Evolutionary conservation across 31 red algal species (phyloP), one percentile per base, ranked within the genome.

Genomic region (Porphyra umbilicalis): DNA sequence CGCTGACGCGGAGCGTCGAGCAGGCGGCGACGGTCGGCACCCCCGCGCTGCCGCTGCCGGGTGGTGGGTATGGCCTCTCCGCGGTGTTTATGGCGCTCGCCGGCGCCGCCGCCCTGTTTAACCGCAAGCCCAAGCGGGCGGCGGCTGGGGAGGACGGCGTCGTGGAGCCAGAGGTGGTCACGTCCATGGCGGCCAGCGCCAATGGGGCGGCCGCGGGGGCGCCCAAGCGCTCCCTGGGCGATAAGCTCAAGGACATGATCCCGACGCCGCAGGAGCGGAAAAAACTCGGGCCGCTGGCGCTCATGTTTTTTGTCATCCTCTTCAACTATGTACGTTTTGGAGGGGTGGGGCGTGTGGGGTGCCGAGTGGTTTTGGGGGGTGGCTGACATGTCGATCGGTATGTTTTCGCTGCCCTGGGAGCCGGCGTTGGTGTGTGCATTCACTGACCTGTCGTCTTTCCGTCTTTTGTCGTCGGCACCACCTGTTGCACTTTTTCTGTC

Each of bases 271-370:
- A 90, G 76, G 97, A 99, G 78, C 79, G 86, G 42, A 95, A 93
- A 68, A 99, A 99, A 85, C 84, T 99, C 38, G 76, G 96, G 31
- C 97, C 97, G 35, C 85, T 99, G 29, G 93, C 87, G 1, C 75
- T 99, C 33, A 99, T 99, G 90, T 95, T 99, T 83, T 99, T 99
- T 75, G 79, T 93, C 75, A 99, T 99, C 82, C 84, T 95, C 36
- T 99, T 99, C 91, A 99, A 99, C 82, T 99, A 99, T 78, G 57
- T 71, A 71, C 57, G 57, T 71, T n/a, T 71, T 71, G 18, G 57
- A n/a, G 20, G 0, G 7, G 57, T 29, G 8, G 57, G 20, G 57
- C 25, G 30, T 71, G 20, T 7, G 30, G 57, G 8, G 57, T 8
- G 57, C 0, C 7, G 25, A 4, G 0, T 4, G 57, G 8, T 0